Conservation (phyloP, 2,329 filamentous ascomycete genomes). For the Hortaea werneckii region DNA sequence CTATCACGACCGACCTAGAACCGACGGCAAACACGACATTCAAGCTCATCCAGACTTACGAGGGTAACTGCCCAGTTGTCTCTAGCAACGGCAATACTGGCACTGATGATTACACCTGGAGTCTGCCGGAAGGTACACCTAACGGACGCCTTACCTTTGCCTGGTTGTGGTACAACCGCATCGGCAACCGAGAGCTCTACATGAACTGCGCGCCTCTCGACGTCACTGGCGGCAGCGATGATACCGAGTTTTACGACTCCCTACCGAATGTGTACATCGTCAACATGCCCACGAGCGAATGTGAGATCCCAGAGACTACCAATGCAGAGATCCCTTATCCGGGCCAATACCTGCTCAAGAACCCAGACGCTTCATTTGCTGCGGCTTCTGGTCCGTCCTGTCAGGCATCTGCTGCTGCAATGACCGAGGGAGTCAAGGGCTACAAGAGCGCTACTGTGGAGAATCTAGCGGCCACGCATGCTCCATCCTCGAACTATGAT, state of each 20-base stretch:
- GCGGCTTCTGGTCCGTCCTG: slow-evolving; percentile 12
- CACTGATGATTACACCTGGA: slow-evolving; percentile 54
- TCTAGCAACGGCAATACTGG: slow-evolving; percentile 44
- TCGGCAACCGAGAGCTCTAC: slow-evolving; percentile 91
- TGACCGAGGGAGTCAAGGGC: slow-evolving; percentile 8
- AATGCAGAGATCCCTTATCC: slow-evolving; percentile 13
- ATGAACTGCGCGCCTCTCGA: slow-evolving; percentile 81
- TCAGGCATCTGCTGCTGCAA: slow-evolving; percentile 9
- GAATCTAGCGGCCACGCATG: slow-evolving; percentile 3
- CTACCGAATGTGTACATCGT: slow-evolving; percentile 63
- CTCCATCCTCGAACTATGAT: slow-evolving; percentile 20
- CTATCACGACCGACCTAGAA: slow-evolving; percentile 62
- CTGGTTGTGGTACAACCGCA: slow-evolving; percentile 87
- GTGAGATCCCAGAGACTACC: slow-evolving; percentile 2
- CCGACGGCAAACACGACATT: slow-evolving; percentile 60
- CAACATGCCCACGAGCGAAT: slow-evolving; percentile 37
- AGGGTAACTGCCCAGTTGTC: slow-evolving; percentile 70
- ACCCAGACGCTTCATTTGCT: background rate
- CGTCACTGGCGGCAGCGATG: slow-evolving; percentile 41
- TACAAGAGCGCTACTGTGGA: slow-evolving; percentile 3
- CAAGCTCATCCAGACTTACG: slow-evolving; percentile 81
- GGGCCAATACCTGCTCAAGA: slow-evolving; percentile 13
- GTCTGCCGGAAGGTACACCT: slow-evolving; percentile 61
- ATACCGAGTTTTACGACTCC: slow-evolving; percentile 41
- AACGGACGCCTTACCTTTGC: slow-evolving; percentile 67